phyloP scores from a whole-genome alignment of 129 eudicot genomes.

The Scalesia atractyloides region DNA sequence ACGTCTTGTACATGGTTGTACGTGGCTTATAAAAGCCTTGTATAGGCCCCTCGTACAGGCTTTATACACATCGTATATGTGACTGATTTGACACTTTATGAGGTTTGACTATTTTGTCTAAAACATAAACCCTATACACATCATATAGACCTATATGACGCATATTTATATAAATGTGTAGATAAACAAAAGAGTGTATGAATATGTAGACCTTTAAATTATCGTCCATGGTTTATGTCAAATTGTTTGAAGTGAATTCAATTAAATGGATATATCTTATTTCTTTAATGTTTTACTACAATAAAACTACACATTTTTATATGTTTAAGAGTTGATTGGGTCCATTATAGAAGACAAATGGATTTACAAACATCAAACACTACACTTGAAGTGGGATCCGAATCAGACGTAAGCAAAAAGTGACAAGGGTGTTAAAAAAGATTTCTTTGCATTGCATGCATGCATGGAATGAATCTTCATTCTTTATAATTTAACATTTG shows the following conservation, averaged over 20 bases:
- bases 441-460: conserved; percentile 29
- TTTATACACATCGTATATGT: too few species aligned
- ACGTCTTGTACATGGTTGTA: too few species aligned
- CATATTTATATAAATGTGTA: too few species aligned
- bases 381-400: conserved; percentile 39
- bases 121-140: too few species aligned
- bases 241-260: too few species aligned
- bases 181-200: too few species aligned
- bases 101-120: too few species aligned
- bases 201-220: not conserved
- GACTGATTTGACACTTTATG: too few species aligned
- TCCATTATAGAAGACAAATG: conserved; percentile 30
- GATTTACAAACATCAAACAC: conserved; percentile 40
- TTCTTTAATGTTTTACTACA: not conserved
- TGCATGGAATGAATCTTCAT: conserved; percentile 34
- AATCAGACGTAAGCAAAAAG: conserved; percentile 29
- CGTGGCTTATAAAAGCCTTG: too few species aligned
- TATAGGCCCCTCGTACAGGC: too few species aligned
- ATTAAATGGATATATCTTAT: not conserved
- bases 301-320: not conserved
- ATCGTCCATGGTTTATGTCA: too few species aligned
- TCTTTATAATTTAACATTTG: conserved; percentile 3
- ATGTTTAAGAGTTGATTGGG: conserved; percentile 17
- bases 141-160: too few species aligned
- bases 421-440: conserved; percentile 14